Evolutionary conservation across 2,329 filamentous ascomycete genomes (phyloP), one percentile per base, ranked within the genome.

Genomic region (Neonectria ditissima): DNA sequence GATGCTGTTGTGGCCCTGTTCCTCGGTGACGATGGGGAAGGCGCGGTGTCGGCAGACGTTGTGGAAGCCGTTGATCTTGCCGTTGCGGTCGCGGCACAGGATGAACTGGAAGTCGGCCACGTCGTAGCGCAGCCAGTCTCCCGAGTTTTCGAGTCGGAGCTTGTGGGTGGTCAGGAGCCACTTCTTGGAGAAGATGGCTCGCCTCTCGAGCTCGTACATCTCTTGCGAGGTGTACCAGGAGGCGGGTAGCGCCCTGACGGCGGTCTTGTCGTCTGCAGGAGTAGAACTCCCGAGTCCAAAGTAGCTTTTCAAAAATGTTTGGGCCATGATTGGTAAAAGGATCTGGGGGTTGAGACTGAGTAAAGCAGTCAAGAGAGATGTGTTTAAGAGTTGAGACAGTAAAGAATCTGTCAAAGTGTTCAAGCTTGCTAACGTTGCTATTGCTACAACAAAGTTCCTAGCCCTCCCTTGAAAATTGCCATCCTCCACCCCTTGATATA

Each of bases 41-140:
- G 87, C 87, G 7, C 87, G 81, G 73, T 89, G 87, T 2, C 87
- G 79, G 75, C 88, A 89, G 37, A 89, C 80, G 69, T 90, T 89
- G 77, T 89, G 87, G 73, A 89, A 89, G 16, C 82, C 87, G 61
- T 86, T 84, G 74, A 89, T 83, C 6, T 81, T 80, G 10, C 82
- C 82, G 9, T 83, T 76, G 26, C 83, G 80, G 70, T 87, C 85
- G 16, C 76, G 77, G 55, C 81, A 78, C 11, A 89, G 74, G 68
- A 89, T 77, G 73, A 89, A 86, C 24, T 85, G 79, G 75, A 84
- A 88, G 13, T 83, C 86, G 7, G 86, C 85, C 5, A 87, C 74
- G 13, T 84, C 80, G 65, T 82, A 89, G 20, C 83, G 81, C 28
- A 88, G 79, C 76, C 84, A 90, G 72, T 89, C 85, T 5, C 87